Evolutionary conservation across 345 rosid genomes (phyloP).

Genomic region (Gossypium australe): DNA sequence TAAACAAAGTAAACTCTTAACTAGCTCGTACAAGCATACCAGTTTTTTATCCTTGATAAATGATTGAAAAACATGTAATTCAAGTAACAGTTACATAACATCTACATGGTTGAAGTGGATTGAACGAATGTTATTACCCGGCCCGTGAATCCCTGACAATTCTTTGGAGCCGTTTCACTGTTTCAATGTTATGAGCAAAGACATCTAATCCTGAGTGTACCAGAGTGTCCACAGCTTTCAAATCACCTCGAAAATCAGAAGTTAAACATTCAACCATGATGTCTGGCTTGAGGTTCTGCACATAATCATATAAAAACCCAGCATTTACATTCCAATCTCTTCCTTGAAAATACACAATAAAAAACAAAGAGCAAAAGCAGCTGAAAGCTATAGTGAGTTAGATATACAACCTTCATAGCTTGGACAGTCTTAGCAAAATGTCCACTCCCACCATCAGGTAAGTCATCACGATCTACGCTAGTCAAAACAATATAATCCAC

Average conservation of each 20-base stretch:
- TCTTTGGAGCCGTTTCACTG: conserved; percentile 90
- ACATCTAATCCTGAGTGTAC: conserved; percentile 87
- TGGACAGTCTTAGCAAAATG: conserved; percentile 93
- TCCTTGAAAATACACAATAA: not conserved
- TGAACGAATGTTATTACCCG: conserved; percentile 44
- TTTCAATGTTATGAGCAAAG: conserved; percentile 92
- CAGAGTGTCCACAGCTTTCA: conserved; percentile 71
- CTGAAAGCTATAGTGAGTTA: not conserved
- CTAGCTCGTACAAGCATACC: conserved; percentile 1
- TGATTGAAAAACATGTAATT: not conserved
- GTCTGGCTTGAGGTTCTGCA: conserved; percentile 81
- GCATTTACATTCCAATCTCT: not conserved
- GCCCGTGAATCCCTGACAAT: conserved; percentile 98
- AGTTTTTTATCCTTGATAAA: not conserved
- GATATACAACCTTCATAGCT: conserved; percentile 71
- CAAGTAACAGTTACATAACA: not conserved
- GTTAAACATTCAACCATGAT: conserved; percentile 97
- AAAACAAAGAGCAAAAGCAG: conserved; percentile 1
- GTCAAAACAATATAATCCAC: conserved; percentile 97
- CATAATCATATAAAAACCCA: not conserved
- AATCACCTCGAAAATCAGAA: conserved; percentile 94
- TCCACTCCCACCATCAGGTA: conserved; percentile 97
- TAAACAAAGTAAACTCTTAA: conserved; percentile 13
- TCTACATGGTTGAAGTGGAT: not conserved
- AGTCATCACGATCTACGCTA: conserved; percentile 96